A percentile compares a stretch with the other conserved stretches of the same genome.
phyloP scores from a whole-genome alignment of 2,329 filamentous ascomycete species.

The Sporothrix mexicana region DNA sequence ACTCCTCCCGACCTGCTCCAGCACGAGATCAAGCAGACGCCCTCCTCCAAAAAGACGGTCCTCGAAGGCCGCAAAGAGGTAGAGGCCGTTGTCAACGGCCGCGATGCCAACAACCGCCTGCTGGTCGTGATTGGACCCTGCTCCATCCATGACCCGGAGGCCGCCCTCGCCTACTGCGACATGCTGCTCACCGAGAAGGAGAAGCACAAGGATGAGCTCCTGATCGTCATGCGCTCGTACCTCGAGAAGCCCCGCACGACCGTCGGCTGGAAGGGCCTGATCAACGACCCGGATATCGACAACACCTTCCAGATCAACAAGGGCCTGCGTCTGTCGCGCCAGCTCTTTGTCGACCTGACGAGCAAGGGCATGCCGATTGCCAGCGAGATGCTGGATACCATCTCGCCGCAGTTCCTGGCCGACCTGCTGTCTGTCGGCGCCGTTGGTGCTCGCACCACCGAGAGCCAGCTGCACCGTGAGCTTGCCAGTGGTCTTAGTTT shows the following conservation, averaged over 20 bases:
- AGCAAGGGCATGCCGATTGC: conserved; percentile 93
- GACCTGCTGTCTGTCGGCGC: conserved; percentile 91
- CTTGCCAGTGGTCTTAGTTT: conserved; percentile 92
- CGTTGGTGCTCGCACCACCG: conserved; percentile 93
- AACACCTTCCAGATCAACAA: conserved; percentile 99
- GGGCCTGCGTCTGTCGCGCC: conserved; percentile 81
- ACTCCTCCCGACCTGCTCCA: conserved; percentile 94
- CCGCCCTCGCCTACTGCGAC: conserved; percentile 92
- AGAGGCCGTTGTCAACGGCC: conserved; percentile 65
- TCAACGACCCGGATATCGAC: conserved; percentile 98
- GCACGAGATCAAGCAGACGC: conserved; percentile 77
- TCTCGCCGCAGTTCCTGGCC: conserved; percentile 94
- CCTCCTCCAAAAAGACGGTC: conserved; percentile 65
- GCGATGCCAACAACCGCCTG: conserved; percentile 62
- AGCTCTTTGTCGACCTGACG: conserved; percentile 93
- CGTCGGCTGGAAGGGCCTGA: conserved; percentile 97
- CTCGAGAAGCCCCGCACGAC: conserved; percentile 98
- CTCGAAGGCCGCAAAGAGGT: conserved; percentile 66
- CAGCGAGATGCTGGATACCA: conserved; percentile 97
- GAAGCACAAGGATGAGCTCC: conserved; percentile 85
- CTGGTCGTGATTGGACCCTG: conserved; percentile 89
- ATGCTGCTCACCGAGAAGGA: conserved; percentile 79
- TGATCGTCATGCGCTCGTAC: conserved; percentile 98
- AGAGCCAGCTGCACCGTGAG: conserved; percentile 94
- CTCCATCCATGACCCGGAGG: conserved; percentile 92